These are phyloP conservation scores for Lactarius hatsudake DNA, from an alignment of 768 basidiomycete genomes.

Conservation along the genomic window DNA sequence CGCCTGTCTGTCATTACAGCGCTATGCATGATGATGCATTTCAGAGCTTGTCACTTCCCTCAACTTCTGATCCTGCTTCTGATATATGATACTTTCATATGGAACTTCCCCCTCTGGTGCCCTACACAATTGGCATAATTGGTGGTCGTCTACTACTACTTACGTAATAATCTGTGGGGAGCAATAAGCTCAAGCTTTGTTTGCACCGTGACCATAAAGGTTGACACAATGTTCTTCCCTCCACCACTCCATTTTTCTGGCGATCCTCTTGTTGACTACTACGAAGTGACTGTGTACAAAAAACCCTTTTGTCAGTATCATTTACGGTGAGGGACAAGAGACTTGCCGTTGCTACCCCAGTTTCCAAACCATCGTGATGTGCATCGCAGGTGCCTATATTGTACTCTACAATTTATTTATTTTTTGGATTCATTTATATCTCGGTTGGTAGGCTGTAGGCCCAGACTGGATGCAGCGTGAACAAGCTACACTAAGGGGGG, in stretches of 20 bases:
- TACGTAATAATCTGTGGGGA: neutral
- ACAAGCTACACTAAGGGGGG: too few relatives aligned
- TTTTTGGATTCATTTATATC: too few relatives aligned
- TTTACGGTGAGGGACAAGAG: constrained; percentile 4
- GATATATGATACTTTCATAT: too few relatives aligned
- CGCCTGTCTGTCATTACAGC: too few relatives aligned
- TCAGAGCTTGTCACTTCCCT: too few relatives aligned
- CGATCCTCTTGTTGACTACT: neutral
- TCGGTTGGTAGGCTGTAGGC: too few relatives aligned
- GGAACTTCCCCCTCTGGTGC: neutral
- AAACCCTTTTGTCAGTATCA: constrained; percentile 13
- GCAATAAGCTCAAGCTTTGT: neutral
- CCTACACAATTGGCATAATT: neutral
- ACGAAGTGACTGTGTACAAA: constrained; percentile 8
- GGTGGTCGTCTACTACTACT: neutral
- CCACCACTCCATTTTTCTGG: neutral
- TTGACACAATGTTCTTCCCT: too few relatives aligned
- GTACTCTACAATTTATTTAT: constrained; percentile 12
- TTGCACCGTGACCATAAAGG: too few relatives aligned
- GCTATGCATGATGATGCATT: too few relatives aligned
- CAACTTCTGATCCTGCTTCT: too few relatives aligned
- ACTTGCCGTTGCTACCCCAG: too few relatives aligned
- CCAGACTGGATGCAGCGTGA: too few relatives aligned
- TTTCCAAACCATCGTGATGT: neutral
- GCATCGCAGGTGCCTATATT: constrained; percentile 5